Evolutionary conservation across 257 asterid genomes (phyloP), one percentile per base, ranked within the genome.

Genomic region (Agastache rugosa): DNA sequence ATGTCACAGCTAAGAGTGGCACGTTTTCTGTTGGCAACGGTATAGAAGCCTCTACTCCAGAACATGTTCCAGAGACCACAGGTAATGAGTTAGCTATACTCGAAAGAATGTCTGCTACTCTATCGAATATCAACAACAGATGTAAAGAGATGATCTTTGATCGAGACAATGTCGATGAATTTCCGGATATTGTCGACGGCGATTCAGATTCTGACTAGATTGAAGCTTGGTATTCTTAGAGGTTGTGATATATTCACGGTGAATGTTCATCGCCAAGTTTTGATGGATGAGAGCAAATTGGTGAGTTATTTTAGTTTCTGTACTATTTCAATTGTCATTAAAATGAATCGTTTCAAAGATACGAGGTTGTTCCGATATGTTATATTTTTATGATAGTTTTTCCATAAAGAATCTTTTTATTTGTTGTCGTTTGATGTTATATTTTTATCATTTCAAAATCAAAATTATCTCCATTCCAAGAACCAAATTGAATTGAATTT

Each of bases 141-240:
- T n/a, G 60, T 17, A 41, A 54, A 41, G 73, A 2, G 11, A 9
- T 1, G 60, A 53, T 74, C 73, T 67, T 76, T n/a, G 91, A 79
- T 25, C 60, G 61, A 4, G 93, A 82, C 19, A 50, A 81, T 0
- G 10, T 6, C 22, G 96, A 86, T 50, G 63, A 83, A 19, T 27
- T 90, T 66, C 97, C 98, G 15, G 93, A 89, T 77, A 93, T 90
- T 59, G 82, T 87, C 9, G 93, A 88, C 72, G 91, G 83, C 14
- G 97, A 92, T 75, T 96, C 96, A 2, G 97, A 92, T 79, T 87
- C 93, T 2, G 92, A 86, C 77, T 91, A 67, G 78, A 22, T 10
- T 50, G 34, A 56, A 65, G 71, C 50, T 53, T 48, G 44, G 12
- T 48, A 39, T 8, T 27, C 2, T 14, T 5, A 61, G 63, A 29